Evolutionary conservation across 2,329 filamentous ascomycete species (phyloP).

Genomic region (Trichoderma lentiforme): DNA sequence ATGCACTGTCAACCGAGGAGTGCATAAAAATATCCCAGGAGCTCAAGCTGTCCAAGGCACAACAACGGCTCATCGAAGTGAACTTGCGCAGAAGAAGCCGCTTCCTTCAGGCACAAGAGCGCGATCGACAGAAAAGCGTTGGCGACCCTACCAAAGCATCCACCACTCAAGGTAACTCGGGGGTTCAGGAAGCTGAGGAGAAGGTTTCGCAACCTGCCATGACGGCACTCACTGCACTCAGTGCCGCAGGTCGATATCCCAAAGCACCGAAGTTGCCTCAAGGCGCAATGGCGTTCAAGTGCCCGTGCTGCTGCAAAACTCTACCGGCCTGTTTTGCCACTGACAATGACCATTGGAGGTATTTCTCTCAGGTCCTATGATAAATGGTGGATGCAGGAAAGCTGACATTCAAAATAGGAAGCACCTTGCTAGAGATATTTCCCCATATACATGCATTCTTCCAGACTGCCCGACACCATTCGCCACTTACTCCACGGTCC

Average conservation of each 20-base stretch:
- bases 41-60: not conserved
- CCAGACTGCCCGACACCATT: not conserved
- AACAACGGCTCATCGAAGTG: not conserved
- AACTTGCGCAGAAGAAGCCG: not conserved
- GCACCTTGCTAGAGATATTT: not conserved
- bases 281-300: not conserved
- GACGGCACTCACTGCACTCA: not conserved
- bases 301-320: not conserved
- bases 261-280: not conserved
- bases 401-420: not conserved
- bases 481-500: not conserved
- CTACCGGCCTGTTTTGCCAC: not conserved
- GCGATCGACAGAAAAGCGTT: not conserved
- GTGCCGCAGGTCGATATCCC: not conserved
- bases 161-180: not conserved
- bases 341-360: not conserved
- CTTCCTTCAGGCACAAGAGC: not conserved
- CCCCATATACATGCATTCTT: not conserved
- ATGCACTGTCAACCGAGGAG: not conserved
- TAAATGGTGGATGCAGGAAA: not conserved
- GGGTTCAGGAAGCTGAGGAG: not conserved
- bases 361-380: accelerated
- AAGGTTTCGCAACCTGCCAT: not conserved
- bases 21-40: not conserved
- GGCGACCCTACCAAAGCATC: not conserved